phyloP scores from a whole-genome alignment of 2,329 filamentous ascomycete species.

The Aspergillus ochraceoroseus region DNA sequence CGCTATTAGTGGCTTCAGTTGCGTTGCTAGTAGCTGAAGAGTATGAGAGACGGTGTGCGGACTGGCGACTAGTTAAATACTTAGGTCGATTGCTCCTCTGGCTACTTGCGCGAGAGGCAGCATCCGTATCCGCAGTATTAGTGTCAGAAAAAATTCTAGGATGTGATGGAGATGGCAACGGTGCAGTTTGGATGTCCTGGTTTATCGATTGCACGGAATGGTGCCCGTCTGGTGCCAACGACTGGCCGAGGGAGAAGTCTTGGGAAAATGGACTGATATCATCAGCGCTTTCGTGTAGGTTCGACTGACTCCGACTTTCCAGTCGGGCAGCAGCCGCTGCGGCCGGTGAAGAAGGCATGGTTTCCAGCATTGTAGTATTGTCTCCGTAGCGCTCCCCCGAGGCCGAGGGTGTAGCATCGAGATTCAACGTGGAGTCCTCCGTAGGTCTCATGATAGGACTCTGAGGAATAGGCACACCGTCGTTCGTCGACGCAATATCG shows the following conservation, averaged over 20 bases:
- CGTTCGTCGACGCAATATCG: slow-evolving; percentile 17
- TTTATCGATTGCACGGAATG: slow-evolving; percentile 27
- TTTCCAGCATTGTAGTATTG: slow-evolving; percentile 41
- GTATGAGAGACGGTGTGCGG: slow-evolving; percentile 55
- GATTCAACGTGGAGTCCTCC: slow-evolving; percentile 17
- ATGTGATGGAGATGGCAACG: slow-evolving; percentile 28
- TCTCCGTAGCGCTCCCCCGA: slow-evolving; percentile 22
- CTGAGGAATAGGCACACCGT: slow-evolving; percentile 20
- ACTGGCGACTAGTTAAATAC: slow-evolving; percentile 53
- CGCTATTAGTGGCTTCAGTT: slow-evolving; percentile 61
- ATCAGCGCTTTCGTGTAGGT: slow-evolving; percentile 20
- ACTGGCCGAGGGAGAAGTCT: slow-evolving; percentile 22
- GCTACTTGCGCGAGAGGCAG: slow-evolving; percentile 23
- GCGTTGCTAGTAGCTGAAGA: slow-evolving; percentile 54
- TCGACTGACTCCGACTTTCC: slow-evolving; percentile 37
- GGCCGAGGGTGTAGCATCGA: slow-evolving; percentile 20
- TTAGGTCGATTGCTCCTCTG: slow-evolving; percentile 48
- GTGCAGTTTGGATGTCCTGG: slow-evolving; percentile 26
- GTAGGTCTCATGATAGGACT: slow-evolving; percentile 19
- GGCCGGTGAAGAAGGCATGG: slow-evolving; percentile 44
- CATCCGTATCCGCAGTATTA: slow-evolving; percentile 24
- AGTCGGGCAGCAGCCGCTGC: slow-evolving; percentile 43
- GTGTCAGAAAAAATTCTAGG: slow-evolving; percentile 28
- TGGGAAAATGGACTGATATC: slow-evolving; percentile 23
- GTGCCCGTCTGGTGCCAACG: slow-evolving; percentile 20